These are phyloP conservation scores for Chytridiales sp. DNA, from an alignment of 371 early-diverging fungal species.

Conservation along the genomic window DNA sequence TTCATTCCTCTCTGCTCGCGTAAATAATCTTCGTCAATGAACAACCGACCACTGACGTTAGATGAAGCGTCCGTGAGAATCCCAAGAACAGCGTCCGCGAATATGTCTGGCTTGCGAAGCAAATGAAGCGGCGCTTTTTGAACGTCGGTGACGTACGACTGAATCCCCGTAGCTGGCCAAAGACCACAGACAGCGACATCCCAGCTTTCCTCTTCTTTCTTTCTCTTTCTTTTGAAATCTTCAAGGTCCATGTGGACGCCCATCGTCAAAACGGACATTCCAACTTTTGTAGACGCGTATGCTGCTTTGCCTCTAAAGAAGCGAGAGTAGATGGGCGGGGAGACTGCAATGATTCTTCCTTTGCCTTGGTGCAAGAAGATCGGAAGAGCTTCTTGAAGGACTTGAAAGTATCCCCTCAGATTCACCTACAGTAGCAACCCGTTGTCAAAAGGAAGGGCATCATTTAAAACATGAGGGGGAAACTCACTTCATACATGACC, in stretches of 20 bases:
- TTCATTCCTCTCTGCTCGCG: constrained; percentile 24
- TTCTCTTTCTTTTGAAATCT: too few relatives aligned
- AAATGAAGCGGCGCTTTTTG: constrained; percentile 3
- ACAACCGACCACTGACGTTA: constrained; percentile 25
- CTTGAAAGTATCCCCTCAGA: constrained; percentile 19
- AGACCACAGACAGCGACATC: constrained; percentile 20
- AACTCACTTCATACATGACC: too few relatives aligned
- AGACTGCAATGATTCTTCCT: constrained; percentile 30
- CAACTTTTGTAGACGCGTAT: constrained; percentile 35
- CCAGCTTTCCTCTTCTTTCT: too few relatives aligned
- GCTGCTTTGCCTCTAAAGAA: constrained; percentile 38
- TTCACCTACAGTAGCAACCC: constrained; percentile 25
- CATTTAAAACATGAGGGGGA: too few relatives aligned
- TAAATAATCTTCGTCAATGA: constrained; percentile 38
- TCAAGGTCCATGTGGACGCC: constrained; percentile 36
- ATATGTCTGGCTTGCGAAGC: constrained; percentile 26
- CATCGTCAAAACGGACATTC: constrained; percentile 35
- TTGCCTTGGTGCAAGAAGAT: constrained; percentile 12
- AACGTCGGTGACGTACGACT: constrained; percentile 29
- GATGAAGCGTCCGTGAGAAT: constrained; percentile 15
- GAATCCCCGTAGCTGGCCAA: constrained; percentile 39
- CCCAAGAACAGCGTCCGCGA: constrained; percentile 33
- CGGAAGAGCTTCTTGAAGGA: constrained; percentile 24
- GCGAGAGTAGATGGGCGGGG: constrained; percentile 38
- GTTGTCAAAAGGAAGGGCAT: background rate